These are phyloP conservation scores for Ceratobasidium sp. DNA, from an alignment of 1,284 basidiomycete genomes.

Conservation along the genomic window DNA sequence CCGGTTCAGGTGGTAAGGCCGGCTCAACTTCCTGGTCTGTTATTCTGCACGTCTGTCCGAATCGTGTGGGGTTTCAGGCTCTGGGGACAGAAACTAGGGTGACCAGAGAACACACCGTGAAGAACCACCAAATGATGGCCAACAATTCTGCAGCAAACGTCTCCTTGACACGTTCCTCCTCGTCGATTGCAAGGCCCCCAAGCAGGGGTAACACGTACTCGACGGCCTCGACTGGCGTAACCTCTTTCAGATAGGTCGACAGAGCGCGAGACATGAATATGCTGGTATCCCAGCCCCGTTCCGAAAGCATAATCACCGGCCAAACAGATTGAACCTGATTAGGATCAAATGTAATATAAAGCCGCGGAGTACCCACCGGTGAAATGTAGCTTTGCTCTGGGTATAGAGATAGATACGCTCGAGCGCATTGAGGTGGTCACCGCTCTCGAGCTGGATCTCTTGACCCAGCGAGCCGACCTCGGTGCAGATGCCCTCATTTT, in stretches of 20 bases:
- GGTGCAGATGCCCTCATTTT: constrained; percentile 43
- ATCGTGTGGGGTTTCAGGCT: constrained; percentile 50
- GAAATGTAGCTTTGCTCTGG: constrained; percentile 84
- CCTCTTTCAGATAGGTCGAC: constrained; percentile 75
- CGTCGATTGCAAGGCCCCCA: constrained; percentile 86
- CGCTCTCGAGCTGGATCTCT: constrained; percentile 61
- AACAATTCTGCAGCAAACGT: constrained; percentile 87
- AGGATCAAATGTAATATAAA: constrained; percentile 1
- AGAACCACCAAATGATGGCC: constrained; percentile 93
- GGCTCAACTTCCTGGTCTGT: constrained; percentile 52
- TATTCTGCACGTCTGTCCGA: constrained; percentile 69
- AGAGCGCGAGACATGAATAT: constrained; percentile 87
- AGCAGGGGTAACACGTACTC: constrained; percentile 95
- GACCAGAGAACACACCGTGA: constrained; percentile 66
- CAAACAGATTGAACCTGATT: background rate
- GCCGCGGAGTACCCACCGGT: constrained; percentile 59
- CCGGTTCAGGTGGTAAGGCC: constrained; percentile 32
- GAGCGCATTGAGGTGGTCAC: constrained; percentile 69
- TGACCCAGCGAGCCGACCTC: constrained; percentile 37
- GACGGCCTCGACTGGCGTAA: constrained; percentile 88
- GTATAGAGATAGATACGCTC: constrained; percentile 96
- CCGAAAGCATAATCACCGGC: background rate
- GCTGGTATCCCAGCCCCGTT: constrained; percentile 52
- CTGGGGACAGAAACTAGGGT: constrained; percentile 46
- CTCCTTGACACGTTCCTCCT: constrained; percentile 92